Base-by-base conservation (phyloP, 2,329 filamentous ascomycete species). In the Arthrobotrys megalospora region DNA sequence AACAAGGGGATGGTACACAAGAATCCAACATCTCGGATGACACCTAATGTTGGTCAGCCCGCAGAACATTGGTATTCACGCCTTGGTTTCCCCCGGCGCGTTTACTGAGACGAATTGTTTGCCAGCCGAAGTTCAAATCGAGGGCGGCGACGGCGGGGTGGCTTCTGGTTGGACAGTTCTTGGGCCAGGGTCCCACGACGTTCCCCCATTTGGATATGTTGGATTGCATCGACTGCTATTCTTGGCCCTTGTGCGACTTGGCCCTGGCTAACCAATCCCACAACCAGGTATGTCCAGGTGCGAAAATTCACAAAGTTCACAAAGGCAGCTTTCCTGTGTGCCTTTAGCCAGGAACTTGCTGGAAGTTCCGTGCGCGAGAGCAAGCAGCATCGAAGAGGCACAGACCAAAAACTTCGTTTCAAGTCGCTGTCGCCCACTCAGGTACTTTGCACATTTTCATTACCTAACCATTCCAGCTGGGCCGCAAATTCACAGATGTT, bases 161-260 rank as follows among this genome's bases (percentile, higher is more conserved):
- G 41, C 32, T 7, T 75, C 43, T 75, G 70, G 52, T 75, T 67
- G 63, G 70, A 41, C 43, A n/a, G 43, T 19, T 41, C 4, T 1
- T 38, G 24, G 28, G 24, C 69, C 43, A 41, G 69, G 69, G 69
- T 36, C 58, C 60, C 34, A 24, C 38, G 48, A 28, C 21, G 41
- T 50, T 64, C 36, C 55, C 67, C 16, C 32, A 52, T 47, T 52
- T 7, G 41, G 66, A 36, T 21, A 63, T 50, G 41, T 48, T 47
- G 47, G 34, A 50, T 34, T 58, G 24, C 24, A 28, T 28, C 24
- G 24, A 28, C 24, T 28, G 21, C 66, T 70, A 70, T 77, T 70
- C 72, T 70, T 77, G 72, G 72, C 55, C 53, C 38, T 60, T 65
- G 72, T 77, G 72, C 41, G 50, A 75, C 70, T 60, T 19, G 53